These are phyloP conservation scores for Verbascum thapsus DNA, from an alignment of 257 asterid genomes.

Conservation along the genomic window DNA sequence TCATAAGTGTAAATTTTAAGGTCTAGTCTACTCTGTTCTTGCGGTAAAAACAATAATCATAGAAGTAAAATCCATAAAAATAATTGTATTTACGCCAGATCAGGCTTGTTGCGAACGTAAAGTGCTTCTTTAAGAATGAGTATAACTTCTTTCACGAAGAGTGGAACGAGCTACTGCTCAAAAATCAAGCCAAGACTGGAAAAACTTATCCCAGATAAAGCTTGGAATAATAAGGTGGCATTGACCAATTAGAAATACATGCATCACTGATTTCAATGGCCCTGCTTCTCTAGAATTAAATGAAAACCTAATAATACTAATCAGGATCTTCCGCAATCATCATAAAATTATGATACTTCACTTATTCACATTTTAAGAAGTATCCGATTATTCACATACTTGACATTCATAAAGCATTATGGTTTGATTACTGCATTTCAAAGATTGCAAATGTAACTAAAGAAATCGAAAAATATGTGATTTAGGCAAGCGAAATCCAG, in stretches of 20 bases:
- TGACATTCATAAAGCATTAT: background rate
- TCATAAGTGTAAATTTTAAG: slow-evolving; percentile 13
- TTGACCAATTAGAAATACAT: background rate
- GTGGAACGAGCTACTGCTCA: background rate
- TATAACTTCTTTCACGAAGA: too few relatives aligned
- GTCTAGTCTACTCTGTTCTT: slow-evolving; percentile 5
- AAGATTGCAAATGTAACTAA: slow-evolving; percentile 15
- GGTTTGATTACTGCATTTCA: background rate
- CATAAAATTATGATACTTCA: background rate
- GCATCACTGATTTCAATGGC: slow-evolving; percentile 10
- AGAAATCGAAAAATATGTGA: slow-evolving; percentile 15
- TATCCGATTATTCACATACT: background rate
- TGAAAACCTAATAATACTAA: background rate
- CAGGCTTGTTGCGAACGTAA: background rate
- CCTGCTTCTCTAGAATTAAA: slow-evolving; percentile 2
- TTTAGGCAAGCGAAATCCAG: background rate
- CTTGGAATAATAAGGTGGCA: slow-evolving; percentile 7
- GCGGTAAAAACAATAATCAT: background rate
- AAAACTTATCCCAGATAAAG: background rate
- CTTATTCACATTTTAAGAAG: background rate
- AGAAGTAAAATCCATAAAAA: background rate
- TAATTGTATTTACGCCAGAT: background rate
- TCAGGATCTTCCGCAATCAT: background rate
- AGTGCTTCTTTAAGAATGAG: background rate
- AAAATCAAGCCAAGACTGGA: background rate